A percentile compares a stretch with the other conserved stretches of the same genome.
Evolutionary conservation across 2,329 filamentous ascomycete genomes (phyloP).

Genomic region (Arthroderma sp.): DNA sequence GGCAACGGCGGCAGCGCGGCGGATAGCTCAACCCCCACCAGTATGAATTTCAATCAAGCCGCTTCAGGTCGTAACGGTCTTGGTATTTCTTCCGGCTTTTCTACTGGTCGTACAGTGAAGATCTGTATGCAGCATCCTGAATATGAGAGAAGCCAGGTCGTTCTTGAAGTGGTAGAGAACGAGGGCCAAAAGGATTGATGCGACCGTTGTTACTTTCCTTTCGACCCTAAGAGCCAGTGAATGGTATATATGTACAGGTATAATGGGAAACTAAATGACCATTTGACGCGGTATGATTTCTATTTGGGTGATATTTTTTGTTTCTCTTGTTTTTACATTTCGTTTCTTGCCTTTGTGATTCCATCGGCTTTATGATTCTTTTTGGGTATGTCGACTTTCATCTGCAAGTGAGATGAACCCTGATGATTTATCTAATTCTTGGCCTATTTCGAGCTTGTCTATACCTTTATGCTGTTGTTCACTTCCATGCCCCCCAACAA

Average conservation of each 20-base stretch:
- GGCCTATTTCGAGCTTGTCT: no score
- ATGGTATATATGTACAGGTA: background rate
- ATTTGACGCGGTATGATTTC: no score
- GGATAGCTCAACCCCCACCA: slow-evolving; percentile 18
- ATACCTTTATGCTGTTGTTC: no score
- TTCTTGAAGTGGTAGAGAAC: slow-evolving; percentile 85
- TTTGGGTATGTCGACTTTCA: no score
- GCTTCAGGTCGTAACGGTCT: slow-evolving; percentile 21
- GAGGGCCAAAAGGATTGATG: slow-evolving; percentile 54
- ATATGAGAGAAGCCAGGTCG: slow-evolving; percentile 67
- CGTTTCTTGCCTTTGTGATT: no score
- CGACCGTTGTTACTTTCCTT: background rate
- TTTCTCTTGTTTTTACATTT: no score
- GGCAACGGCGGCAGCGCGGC: slow-evolving; percentile 47
- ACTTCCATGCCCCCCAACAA: no score
- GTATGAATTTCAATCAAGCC: slow-evolving; percentile 14
- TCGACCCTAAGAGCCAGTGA: background rate
- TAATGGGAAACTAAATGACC: background rate
- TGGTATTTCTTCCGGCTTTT: slow-evolving; percentile 21
- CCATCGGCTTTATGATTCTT: no score
- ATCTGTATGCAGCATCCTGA: slow-evolving; percentile 92
- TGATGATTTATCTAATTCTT: no score
- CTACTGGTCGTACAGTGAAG: slow-evolving; percentile 60
- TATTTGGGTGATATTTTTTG: no score
- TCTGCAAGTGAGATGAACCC: no score